phyloP scores from a whole-genome alignment of 1,139 yeast species.

The Chernovozyma sophiae-reginae region DNA sequence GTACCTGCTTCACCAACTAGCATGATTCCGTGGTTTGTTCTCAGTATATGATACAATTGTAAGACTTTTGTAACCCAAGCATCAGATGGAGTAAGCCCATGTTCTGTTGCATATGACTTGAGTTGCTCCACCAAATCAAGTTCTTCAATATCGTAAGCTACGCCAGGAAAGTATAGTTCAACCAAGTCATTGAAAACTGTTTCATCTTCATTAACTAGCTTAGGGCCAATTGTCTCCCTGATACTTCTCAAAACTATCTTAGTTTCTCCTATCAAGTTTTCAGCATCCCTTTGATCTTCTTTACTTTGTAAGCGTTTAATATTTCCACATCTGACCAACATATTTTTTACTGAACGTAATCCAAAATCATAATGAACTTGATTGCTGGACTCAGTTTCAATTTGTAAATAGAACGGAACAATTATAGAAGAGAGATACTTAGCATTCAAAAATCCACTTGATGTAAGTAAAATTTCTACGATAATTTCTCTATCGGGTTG shows the following conservation, averaged over 20 bases:
- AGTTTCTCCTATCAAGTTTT: slow-evolving; percentile 23
- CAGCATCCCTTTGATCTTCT: not conserved
- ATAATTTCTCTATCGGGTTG: slow-evolving; percentile 69
- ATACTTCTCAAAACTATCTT: slow-evolving; percentile 51
- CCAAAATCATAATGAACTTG: slow-evolving; percentile 92
- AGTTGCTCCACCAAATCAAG: slow-evolving; percentile 14
- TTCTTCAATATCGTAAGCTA: slow-evolving; percentile 12
- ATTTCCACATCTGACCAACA: slow-evolving; percentile 56
- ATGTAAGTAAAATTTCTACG: slow-evolving; percentile 64
- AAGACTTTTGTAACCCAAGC: slow-evolving; percentile 53
- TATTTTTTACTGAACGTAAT: slow-evolving; percentile 69
- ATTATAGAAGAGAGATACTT: slow-evolving; percentile 42
- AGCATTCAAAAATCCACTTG: slow-evolving; percentile 66
- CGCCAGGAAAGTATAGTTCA: slow-evolving; percentile 20
- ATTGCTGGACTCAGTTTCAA: slow-evolving; percentile 35
- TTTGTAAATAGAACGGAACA: slow-evolving; percentile 51
- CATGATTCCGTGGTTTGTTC: slow-evolving; percentile 77
- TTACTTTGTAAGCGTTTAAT: slow-evolving; percentile 25
- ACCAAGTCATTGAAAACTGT: slow-evolving; percentile 29
- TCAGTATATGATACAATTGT: slow-evolving; percentile 62
- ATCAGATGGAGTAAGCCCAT: slow-evolving; percentile 25
- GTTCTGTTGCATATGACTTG: slow-evolving; percentile 11
- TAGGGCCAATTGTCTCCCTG: slow-evolving; percentile 60
- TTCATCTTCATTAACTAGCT: slow-evolving; percentile 53
- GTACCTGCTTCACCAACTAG: slow-evolving; percentile 73